phyloP scores from a whole-genome alignment of 129 eudicot species.

The Helianthus tuberosus region DNA sequence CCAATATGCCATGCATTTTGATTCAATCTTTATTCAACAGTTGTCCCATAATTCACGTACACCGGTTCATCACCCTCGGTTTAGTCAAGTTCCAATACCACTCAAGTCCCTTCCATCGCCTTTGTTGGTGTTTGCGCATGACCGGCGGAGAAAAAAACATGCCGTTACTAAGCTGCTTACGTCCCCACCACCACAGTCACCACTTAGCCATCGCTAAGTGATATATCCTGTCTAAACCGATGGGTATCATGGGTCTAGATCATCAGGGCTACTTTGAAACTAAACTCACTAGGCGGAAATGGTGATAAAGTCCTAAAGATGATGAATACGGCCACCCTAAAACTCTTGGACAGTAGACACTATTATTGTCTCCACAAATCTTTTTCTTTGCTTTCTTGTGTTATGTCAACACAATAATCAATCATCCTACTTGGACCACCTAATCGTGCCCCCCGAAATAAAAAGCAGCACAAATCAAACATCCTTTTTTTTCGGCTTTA shows the following conservation, averaged over 20 bases:
- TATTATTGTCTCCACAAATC: slow-evolving; percentile 9
- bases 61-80: too few relatives aligned
- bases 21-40: too few relatives aligned
- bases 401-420: slow-evolving; percentile 16
- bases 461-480: slow-evolving; percentile 24
- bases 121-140: not conserved
- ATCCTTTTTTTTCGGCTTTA: slow-evolving; percentile 1
- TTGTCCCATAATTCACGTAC: too few relatives aligned
- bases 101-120: slow-evolving; percentile 13
- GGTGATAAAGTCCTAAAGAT: slow-evolving; percentile 7
- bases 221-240: not conserved
- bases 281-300: slow-evolving; percentile 10
- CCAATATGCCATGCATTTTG: too few relatives aligned
- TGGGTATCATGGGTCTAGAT: slow-evolving; percentile 9
- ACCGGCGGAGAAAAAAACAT: not conserved
- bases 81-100: too few relatives aligned
- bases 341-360: slow-evolving; percentile 17
- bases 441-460: slow-evolving; percentile 11
- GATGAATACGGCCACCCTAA: slow-evolving; percentile 12
- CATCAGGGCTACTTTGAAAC: slow-evolving; percentile 24
- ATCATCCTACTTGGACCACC: slow-evolving; percentile 36
- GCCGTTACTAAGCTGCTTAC: too few relatives aligned
- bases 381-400: slow-evolving; percentile 1
- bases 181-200: not conserved
- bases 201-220: not conserved